Evolutionary conservation across 371 early-diverging fungal genomes (phyloP), one percentile per base, ranked within the genome.

Genomic region (Sporodiniella umbellata): DNA sequence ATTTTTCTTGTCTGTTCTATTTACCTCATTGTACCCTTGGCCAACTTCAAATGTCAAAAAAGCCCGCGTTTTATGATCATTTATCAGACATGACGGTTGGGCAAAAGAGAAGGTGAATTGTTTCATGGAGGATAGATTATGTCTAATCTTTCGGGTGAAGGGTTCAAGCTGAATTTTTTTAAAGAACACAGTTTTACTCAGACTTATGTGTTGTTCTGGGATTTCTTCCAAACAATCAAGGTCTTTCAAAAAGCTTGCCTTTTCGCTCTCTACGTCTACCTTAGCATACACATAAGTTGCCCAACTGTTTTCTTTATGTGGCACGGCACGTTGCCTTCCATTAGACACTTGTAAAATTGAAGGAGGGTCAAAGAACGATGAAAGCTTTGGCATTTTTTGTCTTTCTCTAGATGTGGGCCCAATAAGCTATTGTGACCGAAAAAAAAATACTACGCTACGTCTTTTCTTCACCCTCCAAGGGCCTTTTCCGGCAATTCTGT

Each of bases 11-110:
- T 17, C 17, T 12, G 21, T 19, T 28, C 1, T 24, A 18, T 4
- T 45, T 59, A 76, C 71, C 56, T 77, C 59, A 45, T 65, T 61
- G 37, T 77, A 72, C 1, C 77, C 77, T 4, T 53, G 38, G 11
- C 77, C 77, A 12, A 77, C 56, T 50, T 77, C 77, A 4, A 62
- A 50, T 1, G 73, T 70, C 3, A 70, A 18, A 50, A 77, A 77
- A 0, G 73, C 66, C n/a, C 73, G 44, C 18, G 73, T 73, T 14
- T 60, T 54, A 30, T 66, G 67, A 15, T 77, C 77, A 46, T 73
- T 77, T 1, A 66, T 67, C 11, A 77, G 33, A 2, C 54, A 39
- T 5, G 70, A 47, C 5, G 62, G 12, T 39, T 66, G 63, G 2
- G 77, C 71, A 67, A 77, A 77, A 4, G 73, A 51, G 0, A 72